phyloP scores from a whole-genome alignment of 2,329 filamentous ascomycete genomes.

The Madurella fahalii region DNA sequence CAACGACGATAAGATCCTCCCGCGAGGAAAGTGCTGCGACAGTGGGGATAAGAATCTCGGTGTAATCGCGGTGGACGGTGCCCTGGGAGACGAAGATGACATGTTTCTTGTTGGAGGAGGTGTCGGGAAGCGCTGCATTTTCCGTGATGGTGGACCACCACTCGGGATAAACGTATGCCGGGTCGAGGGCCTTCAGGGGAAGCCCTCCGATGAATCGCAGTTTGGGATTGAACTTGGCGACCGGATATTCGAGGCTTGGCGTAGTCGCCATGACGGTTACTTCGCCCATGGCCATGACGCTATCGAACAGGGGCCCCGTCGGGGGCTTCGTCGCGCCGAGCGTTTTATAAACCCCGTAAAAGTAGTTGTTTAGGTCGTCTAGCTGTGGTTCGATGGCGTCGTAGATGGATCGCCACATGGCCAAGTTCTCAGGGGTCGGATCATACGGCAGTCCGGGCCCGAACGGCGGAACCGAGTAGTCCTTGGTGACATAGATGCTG shows the following conservation, averaged over 20 bases:
- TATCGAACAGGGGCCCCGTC: conserved; percentile 1
- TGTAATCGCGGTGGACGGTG: conserved; percentile 38
- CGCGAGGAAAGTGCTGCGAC: conserved; percentile 39
- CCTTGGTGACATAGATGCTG: conserved; percentile 34
- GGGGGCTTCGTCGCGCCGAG: conserved; percentile 28
- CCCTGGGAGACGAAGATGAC: conserved; percentile 47
- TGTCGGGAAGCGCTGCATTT: conserved; percentile 23
- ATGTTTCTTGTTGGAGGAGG: conserved; percentile 29
- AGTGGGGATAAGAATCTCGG: conserved; percentile 43
- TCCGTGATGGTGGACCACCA: conserved; percentile 44
- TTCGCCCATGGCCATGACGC: conserved; percentile 27
- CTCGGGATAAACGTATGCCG: conserved; percentile 32
- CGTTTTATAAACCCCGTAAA: conserved; percentile 19
- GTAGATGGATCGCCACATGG: conserved; percentile 14
- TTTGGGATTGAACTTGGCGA: conserved; percentile 34
- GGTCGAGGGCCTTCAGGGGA: conserved; percentile 30
- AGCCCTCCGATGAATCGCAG: conserved; percentile 43
- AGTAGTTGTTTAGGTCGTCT: conserved; percentile 2
- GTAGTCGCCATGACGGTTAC: conserved; percentile 36
- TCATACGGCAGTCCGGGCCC: conserved; percentile 32
- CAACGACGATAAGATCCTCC: conserved; percentile 39
- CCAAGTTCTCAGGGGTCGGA: conserved; percentile 16
- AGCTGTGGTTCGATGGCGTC: background rate
- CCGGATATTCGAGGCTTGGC: conserved; percentile 37
- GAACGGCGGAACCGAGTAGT: conserved; percentile 38